Conservation (phyloP, 352 stramenopile genomes). For the Phytopythium boreale region DNA sequence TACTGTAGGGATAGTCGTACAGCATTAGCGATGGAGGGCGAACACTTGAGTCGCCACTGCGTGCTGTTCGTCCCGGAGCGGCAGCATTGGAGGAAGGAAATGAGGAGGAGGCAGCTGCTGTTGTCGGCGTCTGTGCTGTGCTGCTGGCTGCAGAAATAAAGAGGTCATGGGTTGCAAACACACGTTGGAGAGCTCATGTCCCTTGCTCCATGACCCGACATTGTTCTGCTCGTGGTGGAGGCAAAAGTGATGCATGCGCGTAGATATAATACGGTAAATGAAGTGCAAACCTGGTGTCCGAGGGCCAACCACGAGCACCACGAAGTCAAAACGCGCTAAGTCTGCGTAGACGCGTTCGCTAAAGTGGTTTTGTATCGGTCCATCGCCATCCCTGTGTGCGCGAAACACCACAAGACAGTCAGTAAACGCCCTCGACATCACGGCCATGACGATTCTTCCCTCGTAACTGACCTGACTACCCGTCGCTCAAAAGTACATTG, state of each 20-base stretch:
- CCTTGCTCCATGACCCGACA: too few relatives aligned
- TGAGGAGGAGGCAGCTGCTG: background rate
- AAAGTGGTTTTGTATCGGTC: background rate
- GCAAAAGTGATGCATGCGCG: too few relatives aligned
- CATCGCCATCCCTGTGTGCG: background rate
- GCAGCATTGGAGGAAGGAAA: background rate
- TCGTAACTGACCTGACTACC: background rate
- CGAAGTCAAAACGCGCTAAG: too few relatives aligned
- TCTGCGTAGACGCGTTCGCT: background rate
- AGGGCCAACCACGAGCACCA: too few relatives aligned
- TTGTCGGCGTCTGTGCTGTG: background rate
- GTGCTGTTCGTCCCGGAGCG: background rate
- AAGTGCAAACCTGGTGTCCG: too few relatives aligned
- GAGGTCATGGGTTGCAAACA: background rate
- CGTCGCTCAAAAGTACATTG: conserved; percentile 49
- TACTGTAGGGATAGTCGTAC: background rate
- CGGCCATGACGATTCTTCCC: background rate
- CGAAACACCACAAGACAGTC: too few relatives aligned
- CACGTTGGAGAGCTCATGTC: background rate
- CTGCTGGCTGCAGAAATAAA: background rate
- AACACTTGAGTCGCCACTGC: background rate
- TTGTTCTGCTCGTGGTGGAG: too few relatives aligned
- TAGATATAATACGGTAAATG: too few relatives aligned
- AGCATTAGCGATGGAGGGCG: background rate
- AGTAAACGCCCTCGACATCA: background rate